Conservation (phyloP, 177 flowering plant genomes). For the Tripterygium wilfordii region DNA sequence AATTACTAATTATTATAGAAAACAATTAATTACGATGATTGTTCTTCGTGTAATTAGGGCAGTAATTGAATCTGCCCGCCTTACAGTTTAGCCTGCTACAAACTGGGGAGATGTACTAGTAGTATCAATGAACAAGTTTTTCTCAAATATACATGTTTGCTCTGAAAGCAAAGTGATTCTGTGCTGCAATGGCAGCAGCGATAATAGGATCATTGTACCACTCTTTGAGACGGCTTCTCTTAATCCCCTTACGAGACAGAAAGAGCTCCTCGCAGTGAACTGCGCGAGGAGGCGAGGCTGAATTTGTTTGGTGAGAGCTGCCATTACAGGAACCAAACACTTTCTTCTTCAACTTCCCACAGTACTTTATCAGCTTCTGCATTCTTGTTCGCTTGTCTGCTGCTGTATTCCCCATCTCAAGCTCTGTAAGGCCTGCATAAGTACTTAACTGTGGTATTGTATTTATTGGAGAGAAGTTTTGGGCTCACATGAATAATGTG, state of each 20-base stretch:
- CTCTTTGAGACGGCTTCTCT: neutral
- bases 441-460: too few species aligned
- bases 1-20: too few species aligned
- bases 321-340: neutral
- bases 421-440: too few species aligned
- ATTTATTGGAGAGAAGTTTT: too few species aligned
- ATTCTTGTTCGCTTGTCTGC: slow-evolving; percentile 3
- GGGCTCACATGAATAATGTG: too few species aligned
- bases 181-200: slow-evolving; percentile 26
- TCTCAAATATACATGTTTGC: slow-evolving; percentile 24
- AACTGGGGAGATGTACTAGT: too few species aligned
- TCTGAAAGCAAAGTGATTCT: slow-evolving; percentile 27
- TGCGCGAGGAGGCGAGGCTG: slow-evolving; percentile 7
- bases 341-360: slow-evolving; percentile 23
- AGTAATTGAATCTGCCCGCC: too few species aligned
- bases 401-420: too few species aligned
- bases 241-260: slow-evolving; percentile 6
- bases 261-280: slow-evolving; percentile 37
- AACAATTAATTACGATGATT: too few species aligned
- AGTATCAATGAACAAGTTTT: too few species aligned
- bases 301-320: neutral
- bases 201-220: slow-evolving; percentile 11
- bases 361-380: slow-evolving; percentile 21
- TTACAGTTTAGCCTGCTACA: too few species aligned
- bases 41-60: too few species aligned